Evolutionary conservation across 1,284 basidiomycete genomes (phyloP).

Genomic region (Pseudozyma flocculosa): DNA sequence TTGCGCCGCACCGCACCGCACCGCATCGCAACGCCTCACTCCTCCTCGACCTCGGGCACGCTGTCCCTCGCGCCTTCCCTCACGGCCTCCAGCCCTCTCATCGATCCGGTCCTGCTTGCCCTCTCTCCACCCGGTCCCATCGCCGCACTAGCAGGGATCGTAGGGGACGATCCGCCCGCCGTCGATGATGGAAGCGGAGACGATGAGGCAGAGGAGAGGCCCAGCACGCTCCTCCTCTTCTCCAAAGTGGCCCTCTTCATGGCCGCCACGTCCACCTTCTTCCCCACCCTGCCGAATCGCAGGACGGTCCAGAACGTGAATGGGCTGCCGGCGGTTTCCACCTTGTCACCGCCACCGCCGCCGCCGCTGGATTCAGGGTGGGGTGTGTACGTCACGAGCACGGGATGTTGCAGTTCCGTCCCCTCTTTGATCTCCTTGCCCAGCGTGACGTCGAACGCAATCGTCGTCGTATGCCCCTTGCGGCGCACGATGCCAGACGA

Average conservation of each 20-base stretch:
- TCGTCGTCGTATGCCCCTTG: conserved; percentile 21
- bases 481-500: conserved; percentile 4
- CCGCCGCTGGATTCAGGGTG: no score
- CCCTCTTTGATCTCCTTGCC: conserved; percentile 6
- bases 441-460: conserved; percentile 25
- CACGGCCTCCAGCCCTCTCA: no score
- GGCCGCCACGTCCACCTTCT: neutral
- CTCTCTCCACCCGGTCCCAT: no score
- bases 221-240: neutral
- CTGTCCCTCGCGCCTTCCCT: no score
- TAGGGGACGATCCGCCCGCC: no score
- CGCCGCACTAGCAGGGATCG: no score
- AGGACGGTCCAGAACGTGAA: conserved; percentile 26
- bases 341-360: conserved; percentile 2
- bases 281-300: conserved; percentile 4
- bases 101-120: no score
- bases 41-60: no score
- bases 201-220: conserved; percentile 41
- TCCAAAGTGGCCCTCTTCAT: neutral
- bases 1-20: no score
- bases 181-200: conserved; percentile 53
- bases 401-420: conserved; percentile 20
- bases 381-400: conserved; percentile 36
- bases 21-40: no score
- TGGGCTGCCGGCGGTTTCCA: neutral